These are phyloP conservation scores for Phytophthora sp. DNA, from an alignment of 352 stramenopile genomes.

Conservation along the genomic window DNA sequence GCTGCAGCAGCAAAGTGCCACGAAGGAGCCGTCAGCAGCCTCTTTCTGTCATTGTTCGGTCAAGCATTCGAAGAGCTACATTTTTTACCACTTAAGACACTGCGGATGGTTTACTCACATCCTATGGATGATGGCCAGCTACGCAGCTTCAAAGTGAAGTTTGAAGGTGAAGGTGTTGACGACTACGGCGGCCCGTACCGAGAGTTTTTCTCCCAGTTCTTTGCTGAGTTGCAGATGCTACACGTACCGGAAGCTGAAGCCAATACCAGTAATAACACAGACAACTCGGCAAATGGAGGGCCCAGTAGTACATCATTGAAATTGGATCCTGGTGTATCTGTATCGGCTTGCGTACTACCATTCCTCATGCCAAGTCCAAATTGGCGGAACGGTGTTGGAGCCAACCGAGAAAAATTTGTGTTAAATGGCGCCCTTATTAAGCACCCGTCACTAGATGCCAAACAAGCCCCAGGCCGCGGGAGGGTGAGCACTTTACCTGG, in stretches of 20 bases:
- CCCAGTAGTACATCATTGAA: conserved; percentile 26
- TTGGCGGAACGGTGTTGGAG: conserved; percentile 78
- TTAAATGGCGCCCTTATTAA: conserved; percentile 64
- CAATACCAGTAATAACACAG: background rate
- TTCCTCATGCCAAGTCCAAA: conserved; percentile 91
- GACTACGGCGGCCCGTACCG: conserved; percentile 95
- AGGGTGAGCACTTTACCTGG: background rate
- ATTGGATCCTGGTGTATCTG: conserved; percentile 15
- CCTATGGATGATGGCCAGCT: conserved; percentile 93
- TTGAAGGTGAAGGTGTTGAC: conserved; percentile 94
- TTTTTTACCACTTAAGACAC: conserved; percentile 69
- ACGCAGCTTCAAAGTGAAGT: conserved; percentile 94
- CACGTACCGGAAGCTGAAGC: conserved; percentile 12
- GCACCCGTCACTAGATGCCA: background rate
- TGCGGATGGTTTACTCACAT: conserved; percentile 92
- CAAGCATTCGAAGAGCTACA: conserved; percentile 89
- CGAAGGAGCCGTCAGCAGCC: conserved; percentile 59
- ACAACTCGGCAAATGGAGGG: conserved; percentile 9
- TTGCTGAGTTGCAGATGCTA: conserved; percentile 67
- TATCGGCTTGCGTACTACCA: conserved; percentile 68
- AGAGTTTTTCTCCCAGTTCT: conserved; percentile 92
- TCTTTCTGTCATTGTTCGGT: conserved; percentile 84
- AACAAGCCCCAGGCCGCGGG: background rate
- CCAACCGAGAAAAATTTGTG: conserved; percentile 87
- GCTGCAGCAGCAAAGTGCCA: conserved; percentile 80